Evolutionary conservation across 208 protist genomes (phyloP).

Genomic region (Leishmania gerbilli): DNA sequence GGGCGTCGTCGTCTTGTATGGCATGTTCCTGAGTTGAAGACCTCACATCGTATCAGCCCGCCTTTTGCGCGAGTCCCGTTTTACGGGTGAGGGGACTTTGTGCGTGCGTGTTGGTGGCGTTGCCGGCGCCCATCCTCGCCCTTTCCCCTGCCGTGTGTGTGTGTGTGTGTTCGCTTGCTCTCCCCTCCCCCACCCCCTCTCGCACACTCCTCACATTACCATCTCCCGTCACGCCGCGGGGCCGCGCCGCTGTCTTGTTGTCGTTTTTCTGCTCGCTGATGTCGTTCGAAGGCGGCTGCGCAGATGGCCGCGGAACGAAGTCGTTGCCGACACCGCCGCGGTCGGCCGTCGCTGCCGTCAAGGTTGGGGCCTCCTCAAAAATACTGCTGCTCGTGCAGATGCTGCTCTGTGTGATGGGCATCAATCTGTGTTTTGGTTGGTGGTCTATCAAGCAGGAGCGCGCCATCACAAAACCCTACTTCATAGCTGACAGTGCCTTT

Average conservation of each 20-base stretch:
- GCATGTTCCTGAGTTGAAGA: too few relatives aligned
- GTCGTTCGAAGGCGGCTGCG: background rate
- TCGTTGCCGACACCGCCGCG: background rate
- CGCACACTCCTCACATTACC: background rate
- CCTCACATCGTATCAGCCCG: too few relatives aligned
- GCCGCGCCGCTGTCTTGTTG: background rate
- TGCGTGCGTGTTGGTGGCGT: too few relatives aligned
- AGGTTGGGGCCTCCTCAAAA: constrained; percentile 1
- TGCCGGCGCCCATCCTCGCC: too few relatives aligned
- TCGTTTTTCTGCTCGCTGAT: constrained; percentile 1
- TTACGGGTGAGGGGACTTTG: too few relatives aligned
- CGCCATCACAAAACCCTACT: constrained; percentile 72
- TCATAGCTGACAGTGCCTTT: background rate
- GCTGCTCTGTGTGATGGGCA: constrained; percentile 63
- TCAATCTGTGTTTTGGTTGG: constrained; percentile 82
- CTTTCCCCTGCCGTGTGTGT: background rate
- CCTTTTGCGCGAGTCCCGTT: background rate
- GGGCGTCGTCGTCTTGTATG: too few relatives aligned
- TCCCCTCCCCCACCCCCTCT: too few relatives aligned
- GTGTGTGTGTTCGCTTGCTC: background rate
- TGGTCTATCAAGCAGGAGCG: constrained; percentile 90
- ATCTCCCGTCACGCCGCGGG: background rate
- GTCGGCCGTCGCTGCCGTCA: background rate
- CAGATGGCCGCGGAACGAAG: background rate
- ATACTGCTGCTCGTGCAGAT: constrained; percentile 50